Evolutionary conservation across 257 asterid genomes (phyloP).

Genomic region (Oldenlandia corymbosa): DNA sequence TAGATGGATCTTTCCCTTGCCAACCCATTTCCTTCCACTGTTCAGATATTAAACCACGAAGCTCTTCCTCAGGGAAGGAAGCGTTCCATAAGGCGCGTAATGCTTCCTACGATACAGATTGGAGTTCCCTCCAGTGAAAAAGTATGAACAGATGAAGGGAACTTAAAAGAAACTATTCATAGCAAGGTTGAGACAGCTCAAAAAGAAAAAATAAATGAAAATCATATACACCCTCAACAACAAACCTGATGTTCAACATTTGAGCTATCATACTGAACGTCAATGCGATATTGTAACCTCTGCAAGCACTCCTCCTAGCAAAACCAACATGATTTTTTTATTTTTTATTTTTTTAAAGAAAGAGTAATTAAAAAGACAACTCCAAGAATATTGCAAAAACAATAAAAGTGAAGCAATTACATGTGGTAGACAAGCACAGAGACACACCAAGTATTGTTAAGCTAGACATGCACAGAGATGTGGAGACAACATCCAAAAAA

Average conservation of each 20-base stretch:
- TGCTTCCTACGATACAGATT: slow-evolving; percentile 56
- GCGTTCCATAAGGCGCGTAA: slow-evolving; percentile 76
- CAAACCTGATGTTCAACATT: slow-evolving; percentile 83
- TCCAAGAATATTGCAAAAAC: neutral
- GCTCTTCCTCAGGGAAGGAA: slow-evolving; percentile 83
- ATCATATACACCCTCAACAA: slow-evolving; percentile 4
- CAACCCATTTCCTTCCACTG: slow-evolving; percentile 99
- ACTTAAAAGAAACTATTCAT: slow-evolving; percentile 6
- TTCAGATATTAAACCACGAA: slow-evolving; percentile 81
- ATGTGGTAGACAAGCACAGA: too few relatives aligned
- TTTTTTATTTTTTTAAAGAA: too few relatives aligned
- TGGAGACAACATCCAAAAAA: too few relatives aligned
- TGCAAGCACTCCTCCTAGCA: slow-evolving; percentile 84
- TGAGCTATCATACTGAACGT: slow-evolving; percentile 74
- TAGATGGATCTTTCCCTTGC: slow-evolving; percentile 99
- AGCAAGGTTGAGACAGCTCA: too few relatives aligned
- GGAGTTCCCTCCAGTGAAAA: slow-evolving; percentile 2
- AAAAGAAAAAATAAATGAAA: slow-evolving; percentile 1
- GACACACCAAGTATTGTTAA: too few relatives aligned
- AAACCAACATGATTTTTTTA: slow-evolving; percentile 12
- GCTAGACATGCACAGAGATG: too few relatives aligned
- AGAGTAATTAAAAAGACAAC: neutral
- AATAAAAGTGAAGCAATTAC: too few relatives aligned
- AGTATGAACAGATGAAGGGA: slow-evolving; percentile 7
- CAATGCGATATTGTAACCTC: slow-evolving; percentile 80